phyloP scores from a whole-genome alignment of 2,329 filamentous ascomycete genomes.

The Herpotrichia juniperi region DNA sequence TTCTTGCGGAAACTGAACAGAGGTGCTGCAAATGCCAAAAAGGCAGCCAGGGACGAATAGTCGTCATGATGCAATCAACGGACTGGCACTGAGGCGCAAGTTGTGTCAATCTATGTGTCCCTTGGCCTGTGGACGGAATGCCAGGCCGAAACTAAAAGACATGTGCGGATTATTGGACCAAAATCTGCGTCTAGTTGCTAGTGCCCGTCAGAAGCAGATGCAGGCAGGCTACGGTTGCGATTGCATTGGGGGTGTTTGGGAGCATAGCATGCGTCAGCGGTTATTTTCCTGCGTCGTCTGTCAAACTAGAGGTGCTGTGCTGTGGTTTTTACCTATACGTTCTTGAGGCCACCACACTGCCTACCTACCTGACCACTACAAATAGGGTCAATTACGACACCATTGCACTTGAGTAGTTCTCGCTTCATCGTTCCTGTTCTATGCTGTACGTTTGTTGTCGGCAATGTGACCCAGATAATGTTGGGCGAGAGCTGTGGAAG shows the following conservation, averaged over 20 bases:
- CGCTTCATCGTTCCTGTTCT: too few relatives aligned
- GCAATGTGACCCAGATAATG: too few relatives aligned
- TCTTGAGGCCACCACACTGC: too few relatives aligned
- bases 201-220: not conserved
- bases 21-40: conserved; percentile 15
- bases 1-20: conserved; percentile 53
- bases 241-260: not conserved
- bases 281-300: not conserved
- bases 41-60: conserved; percentile 2
- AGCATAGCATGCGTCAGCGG: not conserved
- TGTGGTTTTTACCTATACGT: not conserved
- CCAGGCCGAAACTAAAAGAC: not conserved
- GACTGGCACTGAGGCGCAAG: not conserved
- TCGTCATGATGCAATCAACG: not conserved
- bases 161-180: not conserved
- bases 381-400: too few relatives aligned
- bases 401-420: too few relatives aligned
- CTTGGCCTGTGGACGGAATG: not conserved
- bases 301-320: not conserved
- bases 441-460: too few relatives aligned
- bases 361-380: too few relatives aligned
- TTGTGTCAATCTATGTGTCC: not conserved
- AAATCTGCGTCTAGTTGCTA: not conserved
- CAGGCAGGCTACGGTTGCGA: not conserved
- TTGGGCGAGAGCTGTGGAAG: too few relatives aligned